Evolutionary conservation across 148 eudicot species (phyloP).

Genomic region (Vaccinium darrowii): DNA sequence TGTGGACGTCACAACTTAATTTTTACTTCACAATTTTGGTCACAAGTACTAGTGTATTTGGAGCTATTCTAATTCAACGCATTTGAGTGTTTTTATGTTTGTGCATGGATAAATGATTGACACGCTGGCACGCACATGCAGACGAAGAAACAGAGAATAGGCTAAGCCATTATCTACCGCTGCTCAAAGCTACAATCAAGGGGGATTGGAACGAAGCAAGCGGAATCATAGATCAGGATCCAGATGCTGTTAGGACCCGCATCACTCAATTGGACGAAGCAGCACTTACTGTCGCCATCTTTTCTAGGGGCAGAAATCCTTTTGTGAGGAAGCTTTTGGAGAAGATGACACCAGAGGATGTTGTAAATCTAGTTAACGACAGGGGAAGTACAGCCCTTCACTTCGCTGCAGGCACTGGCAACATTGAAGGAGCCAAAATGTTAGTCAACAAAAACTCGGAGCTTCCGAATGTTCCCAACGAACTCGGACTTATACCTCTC

Average conservation of each 20-base stretch:
- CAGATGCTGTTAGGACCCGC: not conserved
- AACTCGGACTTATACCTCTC: not conserved
- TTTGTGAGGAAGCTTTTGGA: not conserved
- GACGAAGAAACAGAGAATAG: not conserved
- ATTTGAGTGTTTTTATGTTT: too few relatives aligned
- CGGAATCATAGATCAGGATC: not conserved
- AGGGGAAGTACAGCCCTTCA: not conserved
- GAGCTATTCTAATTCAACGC: too few relatives aligned
- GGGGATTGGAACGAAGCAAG: not conserved
- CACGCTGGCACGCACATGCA: not conserved
- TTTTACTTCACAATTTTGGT: too few relatives aligned
- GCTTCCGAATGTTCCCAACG: not conserved
- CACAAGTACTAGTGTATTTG: too few relatives aligned
- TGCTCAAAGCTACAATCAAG: not conserved
- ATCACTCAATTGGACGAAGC: not conserved
- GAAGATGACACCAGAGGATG: not conserved
- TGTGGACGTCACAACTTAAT: too few relatives aligned
- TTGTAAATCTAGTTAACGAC: too few relatives aligned
- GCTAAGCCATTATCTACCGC: not conserved
- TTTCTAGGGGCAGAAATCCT: not conserved
- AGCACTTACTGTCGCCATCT: not conserved
- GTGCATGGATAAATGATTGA: too few relatives aligned
- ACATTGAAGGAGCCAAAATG: not conserved
- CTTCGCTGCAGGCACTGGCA: not conserved
- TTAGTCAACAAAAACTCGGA: not conserved